Conservation (phyloP, 2,329 filamentous ascomycete genomes). For the Sporothrix schenckii region DNA sequence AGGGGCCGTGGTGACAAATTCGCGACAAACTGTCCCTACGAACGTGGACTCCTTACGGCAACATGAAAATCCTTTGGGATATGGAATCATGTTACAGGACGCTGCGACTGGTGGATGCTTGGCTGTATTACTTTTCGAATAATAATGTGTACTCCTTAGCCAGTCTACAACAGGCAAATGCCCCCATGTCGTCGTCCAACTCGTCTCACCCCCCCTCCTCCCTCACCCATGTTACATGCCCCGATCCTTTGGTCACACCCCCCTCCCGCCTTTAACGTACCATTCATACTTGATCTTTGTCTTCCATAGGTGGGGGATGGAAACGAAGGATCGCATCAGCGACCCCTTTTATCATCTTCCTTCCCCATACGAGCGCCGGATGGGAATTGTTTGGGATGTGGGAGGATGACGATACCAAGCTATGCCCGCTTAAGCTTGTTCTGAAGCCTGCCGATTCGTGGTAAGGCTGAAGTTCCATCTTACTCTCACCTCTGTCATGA, state of each 20-base stretch:
- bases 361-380: slow-evolving; percentile 4
- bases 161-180: neutral
- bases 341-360: neutral
- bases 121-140: no score
- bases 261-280: neutral
- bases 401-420: neutral
- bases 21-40: neutral
- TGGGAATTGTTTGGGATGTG: neutral
- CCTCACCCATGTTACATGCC: slow-evolving; percentile 5
- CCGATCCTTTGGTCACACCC: slow-evolving; percentile 13
- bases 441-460: neutral
- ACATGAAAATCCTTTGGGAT: no score
- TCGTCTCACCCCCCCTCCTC: neutral
- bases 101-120: no score
- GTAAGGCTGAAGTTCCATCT: slow-evolving; percentile 9
- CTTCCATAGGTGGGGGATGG: neutral
- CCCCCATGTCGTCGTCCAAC: neutral
- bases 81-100: no score
- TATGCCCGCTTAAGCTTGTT: neutral
- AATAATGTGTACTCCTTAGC: neutral
- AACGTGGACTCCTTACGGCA: neutral
- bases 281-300: neutral
- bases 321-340: neutral
- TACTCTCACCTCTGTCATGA: neutral
- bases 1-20: neutral